A percentile compares a stretch with the other conserved stretches of the same genome.
Evolutionary conservation across 768 basidiomycete genomes (phyloP).

Genomic region (Butyriboletus loyo): DNA sequence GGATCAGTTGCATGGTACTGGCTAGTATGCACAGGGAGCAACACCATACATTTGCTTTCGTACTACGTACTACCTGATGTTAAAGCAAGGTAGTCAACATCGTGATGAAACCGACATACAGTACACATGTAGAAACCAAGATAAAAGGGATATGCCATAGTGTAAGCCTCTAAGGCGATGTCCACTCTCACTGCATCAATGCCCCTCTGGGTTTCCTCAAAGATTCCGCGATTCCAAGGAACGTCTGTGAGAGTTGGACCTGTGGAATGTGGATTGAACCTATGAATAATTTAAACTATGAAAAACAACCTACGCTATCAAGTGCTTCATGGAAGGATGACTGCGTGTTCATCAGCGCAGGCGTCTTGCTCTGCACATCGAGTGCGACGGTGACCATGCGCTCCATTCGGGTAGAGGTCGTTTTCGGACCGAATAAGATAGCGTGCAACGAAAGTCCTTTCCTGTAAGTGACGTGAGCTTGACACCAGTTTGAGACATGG

Average conservation of each 20-base stretch:
- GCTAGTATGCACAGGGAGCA: background rate
- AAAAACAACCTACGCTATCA: conserved; percentile 39
- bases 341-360: conserved; percentile 22
- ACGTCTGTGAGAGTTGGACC: conserved; percentile 52
- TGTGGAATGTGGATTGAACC: conserved; percentile 15
- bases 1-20: too few relatives aligned
- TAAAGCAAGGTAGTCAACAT: background rate
- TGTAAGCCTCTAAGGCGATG: background rate
- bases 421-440: conserved; percentile 48
- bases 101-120: too few relatives aligned
- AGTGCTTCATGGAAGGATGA: conserved; percentile 52
- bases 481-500: background rate
- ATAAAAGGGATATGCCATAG: background rate
- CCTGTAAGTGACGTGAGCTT: conserved; percentile 27
- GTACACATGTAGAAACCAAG: background rate
- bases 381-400: conserved; percentile 49
- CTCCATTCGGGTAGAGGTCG: conserved; percentile 27
- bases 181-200: conserved; percentile 32
- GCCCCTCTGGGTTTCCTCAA: conserved; percentile 50
- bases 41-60: background rate
- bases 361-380: conserved; percentile 40
- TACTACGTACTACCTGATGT: background rate
- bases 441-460: conserved; percentile 57
- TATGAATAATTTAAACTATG: background rate
- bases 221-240: conserved; percentile 56